phyloP scores from a whole-genome alignment of 306 rosid species.

The Oemleria cerasiformis region DNA sequence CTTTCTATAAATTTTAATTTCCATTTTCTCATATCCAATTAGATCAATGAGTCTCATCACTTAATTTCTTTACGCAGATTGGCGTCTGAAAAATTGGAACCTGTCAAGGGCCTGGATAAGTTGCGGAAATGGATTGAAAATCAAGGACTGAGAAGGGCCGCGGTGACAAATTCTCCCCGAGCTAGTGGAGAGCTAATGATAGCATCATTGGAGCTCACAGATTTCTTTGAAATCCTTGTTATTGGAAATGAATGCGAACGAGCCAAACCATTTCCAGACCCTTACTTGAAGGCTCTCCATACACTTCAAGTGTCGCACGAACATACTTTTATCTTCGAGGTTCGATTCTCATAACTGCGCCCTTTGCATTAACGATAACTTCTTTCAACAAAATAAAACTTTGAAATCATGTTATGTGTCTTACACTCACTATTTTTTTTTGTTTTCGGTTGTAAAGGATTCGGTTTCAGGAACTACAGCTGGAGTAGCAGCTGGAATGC shows the following conservation, averaged over 20 bases:
- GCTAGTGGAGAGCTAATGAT: slow-evolving; percentile 36
- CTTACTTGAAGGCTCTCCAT: slow-evolving; percentile 42
- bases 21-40: background rate
- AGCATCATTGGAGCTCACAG: slow-evolving; percentile 30
- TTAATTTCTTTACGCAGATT: slow-evolving; percentile 13
- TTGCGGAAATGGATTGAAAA: slow-evolving; percentile 38
- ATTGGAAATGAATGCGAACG: slow-evolving; percentile 39
- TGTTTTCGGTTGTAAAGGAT: background rate
- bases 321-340: slow-evolving; percentile 37
- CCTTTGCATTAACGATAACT: background rate
- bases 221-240: slow-evolving; percentile 32
- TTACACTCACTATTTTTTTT: background rate
- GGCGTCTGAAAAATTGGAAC: slow-evolving; percentile 30
- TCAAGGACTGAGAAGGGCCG: slow-evolving; percentile 33
- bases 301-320: slow-evolving; percentile 24
- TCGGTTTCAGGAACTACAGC: background rate
- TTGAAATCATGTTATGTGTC: background rate
- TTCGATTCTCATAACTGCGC: background rate
- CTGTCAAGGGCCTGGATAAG: slow-evolving; percentile 30
- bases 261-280: slow-evolving; percentile 42
- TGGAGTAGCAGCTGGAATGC: slow-evolving; percentile 15
- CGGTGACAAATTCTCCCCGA: slow-evolving; percentile 39
- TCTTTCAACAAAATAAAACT: background rate
- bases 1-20: background rate
- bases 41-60: background rate